Evolutionary conservation across 257 asterid genomes (phyloP).

Genomic region (Primulina huaijiensis): DNA sequence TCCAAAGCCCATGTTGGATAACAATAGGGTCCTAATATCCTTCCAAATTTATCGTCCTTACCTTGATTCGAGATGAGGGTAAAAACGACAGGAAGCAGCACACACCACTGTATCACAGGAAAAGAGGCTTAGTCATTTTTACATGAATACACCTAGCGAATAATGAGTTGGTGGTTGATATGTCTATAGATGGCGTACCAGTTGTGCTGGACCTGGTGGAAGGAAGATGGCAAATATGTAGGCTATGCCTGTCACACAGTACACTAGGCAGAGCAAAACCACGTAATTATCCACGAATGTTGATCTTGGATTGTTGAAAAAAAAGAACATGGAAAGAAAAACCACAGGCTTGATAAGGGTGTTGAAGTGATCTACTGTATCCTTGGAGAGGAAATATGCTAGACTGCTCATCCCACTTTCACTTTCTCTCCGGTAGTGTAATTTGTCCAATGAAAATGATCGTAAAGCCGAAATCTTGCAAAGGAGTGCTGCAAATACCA

Average conservation of each 20-base stretch:
- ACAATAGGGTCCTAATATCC: conserved; percentile 46
- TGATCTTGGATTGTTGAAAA: conserved; percentile 89
- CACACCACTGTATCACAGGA: conserved; percentile 73
- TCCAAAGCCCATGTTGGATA: conserved; percentile 95
- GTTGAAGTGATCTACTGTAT: conserved; percentile 77
- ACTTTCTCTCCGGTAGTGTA: conserved; percentile 75
- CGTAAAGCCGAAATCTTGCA: conserved; percentile 88
- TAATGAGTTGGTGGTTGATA: neutral
- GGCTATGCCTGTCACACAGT: conserved; percentile 91
- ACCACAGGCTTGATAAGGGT: conserved; percentile 81
- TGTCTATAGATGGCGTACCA: conserved; percentile 44
- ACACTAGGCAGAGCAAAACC: conserved; percentile 69
- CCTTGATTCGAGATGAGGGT: conserved; percentile 82
- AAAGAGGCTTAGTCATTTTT: neutral
- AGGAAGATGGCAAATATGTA: conserved; percentile 79
- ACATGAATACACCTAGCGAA: neutral
- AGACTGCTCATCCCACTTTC: conserved; percentile 88
- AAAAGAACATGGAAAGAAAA: conserved; percentile 90
- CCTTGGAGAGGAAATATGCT: conserved; percentile 88
- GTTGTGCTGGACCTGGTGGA: conserved; percentile 84
- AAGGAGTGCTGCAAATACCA: conserved; percentile 68
- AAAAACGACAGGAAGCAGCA: conserved; percentile 91
- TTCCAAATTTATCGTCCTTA: conserved; percentile 52
- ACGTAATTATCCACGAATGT: conserved; percentile 67
- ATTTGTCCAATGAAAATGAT: conserved; percentile 77